Conservation (phyloP, 108 stramenopile genomes). For the Stephanodiscus minutulus region DNA sequence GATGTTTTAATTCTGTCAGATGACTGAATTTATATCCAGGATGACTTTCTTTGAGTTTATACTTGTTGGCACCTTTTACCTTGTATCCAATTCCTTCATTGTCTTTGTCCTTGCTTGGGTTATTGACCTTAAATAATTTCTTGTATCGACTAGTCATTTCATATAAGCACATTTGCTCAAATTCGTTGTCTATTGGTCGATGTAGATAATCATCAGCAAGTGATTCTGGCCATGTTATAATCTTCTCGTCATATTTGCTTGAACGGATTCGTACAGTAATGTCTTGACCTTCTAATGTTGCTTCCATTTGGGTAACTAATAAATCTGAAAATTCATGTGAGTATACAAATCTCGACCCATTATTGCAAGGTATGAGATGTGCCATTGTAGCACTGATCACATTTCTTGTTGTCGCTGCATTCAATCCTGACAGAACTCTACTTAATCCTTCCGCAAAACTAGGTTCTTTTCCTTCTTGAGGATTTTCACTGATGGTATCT, state of each 20-base stretch:
- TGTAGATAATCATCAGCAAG: slow-evolving; percentile 25
- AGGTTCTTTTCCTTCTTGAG: no score
- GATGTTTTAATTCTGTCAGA: not conserved
- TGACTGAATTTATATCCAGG: slow-evolving; percentile 14
- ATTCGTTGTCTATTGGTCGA: slow-evolving; percentile 3
- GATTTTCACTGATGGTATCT: no score
- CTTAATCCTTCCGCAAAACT: no score
- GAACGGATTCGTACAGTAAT: slow-evolving; percentile 10
- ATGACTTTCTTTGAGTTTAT: slow-evolving; percentile 12
- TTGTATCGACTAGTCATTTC: slow-evolving; percentile 21
- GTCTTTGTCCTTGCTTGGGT: no score
- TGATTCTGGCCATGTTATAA: slow-evolving; percentile 14
- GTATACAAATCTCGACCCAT: slow-evolving; percentile 25
- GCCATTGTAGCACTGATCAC: no score
- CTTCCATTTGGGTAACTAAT: slow-evolving; percentile 28
- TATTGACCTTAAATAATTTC: no score
- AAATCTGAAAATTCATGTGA: slow-evolving; percentile 33
- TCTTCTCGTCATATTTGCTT: not conserved
- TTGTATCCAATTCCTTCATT: no score
- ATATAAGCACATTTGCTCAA: slow-evolving; percentile 20
- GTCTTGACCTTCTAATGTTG: slow-evolving; percentile 10
- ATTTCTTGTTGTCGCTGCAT: no score
- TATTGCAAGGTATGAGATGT: no score
- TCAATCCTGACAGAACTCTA: no score
- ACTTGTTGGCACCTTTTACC: slow-evolving; percentile 1